phyloP scores from a whole-genome alignment of 345 rosid species.

The Euclidium syriacum region DNA sequence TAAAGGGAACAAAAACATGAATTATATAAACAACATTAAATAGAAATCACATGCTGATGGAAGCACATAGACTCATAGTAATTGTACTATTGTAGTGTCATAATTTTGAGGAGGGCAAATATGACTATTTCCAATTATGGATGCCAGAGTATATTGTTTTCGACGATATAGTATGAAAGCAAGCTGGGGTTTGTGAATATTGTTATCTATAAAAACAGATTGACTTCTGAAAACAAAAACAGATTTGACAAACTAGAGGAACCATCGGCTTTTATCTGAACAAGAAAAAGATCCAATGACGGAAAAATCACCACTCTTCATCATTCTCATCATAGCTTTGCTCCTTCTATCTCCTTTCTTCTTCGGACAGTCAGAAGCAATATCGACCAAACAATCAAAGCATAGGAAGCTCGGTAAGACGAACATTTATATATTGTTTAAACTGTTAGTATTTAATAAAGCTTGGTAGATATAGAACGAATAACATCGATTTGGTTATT shows the following conservation, averaged over 20 bases:
- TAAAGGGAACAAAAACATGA: too few species aligned
- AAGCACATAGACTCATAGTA: too few species aligned
- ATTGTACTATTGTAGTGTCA: too few species aligned
- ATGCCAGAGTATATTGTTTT: not conserved
- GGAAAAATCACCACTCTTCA: not conserved
- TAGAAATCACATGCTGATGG: too few species aligned
- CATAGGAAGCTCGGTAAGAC: not conserved
- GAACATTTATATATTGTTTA: not conserved
- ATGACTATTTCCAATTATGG: not conserved
- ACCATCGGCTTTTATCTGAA: not conserved
- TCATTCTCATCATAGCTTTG: not conserved
- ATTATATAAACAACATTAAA: too few species aligned
- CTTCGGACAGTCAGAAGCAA: conserved; percentile 3
- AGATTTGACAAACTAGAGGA: not conserved
- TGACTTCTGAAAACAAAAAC: not conserved
- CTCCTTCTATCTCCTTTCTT: not conserved
- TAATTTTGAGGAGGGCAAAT: not conserved
- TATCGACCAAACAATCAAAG: not conserved
- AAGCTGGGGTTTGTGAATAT: not conserved
- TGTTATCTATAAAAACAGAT: not conserved
- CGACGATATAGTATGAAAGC: not conserved
- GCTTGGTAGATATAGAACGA: not conserved
- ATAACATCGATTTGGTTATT: not conserved
- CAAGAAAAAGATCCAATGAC: not conserved
- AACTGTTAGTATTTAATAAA: not conserved